Evolutionary conservation across 2,329 filamentous ascomycete genomes (phyloP).

Genomic region (Arthroderma sp.): DNA sequence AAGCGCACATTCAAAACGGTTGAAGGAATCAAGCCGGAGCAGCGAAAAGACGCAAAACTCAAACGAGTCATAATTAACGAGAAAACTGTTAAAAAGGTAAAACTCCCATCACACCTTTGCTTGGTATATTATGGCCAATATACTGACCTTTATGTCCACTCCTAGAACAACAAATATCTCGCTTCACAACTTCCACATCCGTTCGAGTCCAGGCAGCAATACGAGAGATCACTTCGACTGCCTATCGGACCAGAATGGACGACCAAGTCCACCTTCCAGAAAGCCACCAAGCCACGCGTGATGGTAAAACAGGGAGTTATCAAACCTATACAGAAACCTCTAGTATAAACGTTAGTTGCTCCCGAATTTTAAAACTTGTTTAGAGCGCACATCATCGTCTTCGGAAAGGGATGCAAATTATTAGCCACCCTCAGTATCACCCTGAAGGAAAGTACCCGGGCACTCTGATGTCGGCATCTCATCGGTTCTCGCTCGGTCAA

Average conservation of each 20-base stretch:
- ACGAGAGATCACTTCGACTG: constrained; percentile 73
- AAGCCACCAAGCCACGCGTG: constrained; percentile 74
- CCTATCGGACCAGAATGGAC: constrained; percentile 90
- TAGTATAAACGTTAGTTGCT: constrained; percentile 27
- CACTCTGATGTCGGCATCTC: too few species aligned
- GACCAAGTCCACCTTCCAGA: constrained; percentile 91
- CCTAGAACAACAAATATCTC: constrained; percentile 70
- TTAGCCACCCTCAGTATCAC: neutral
- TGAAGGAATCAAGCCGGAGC: constrained; percentile 60
- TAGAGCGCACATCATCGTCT: neutral
- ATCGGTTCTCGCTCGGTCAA: too few species aligned
- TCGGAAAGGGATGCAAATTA: neutral
- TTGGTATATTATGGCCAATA: neutral
- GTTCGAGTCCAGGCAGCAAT: constrained; percentile 80
- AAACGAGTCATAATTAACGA: constrained; percentile 84
- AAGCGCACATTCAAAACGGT: constrained; percentile 32
- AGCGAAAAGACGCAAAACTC: constrained; percentile 71
- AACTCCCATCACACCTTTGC: constrained; percentile 10
- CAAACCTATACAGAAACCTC: constrained; percentile 70
- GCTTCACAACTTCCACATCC: constrained; percentile 72
- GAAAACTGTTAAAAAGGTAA: constrained; percentile 75
- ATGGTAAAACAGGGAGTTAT: constrained; percentile 86
- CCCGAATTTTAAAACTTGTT: neutral
- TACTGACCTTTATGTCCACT: constrained; percentile 10
- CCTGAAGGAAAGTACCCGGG: too few species aligned